Evolutionary conservation across 768 basidiomycete species (phyloP), one percentile per base, ranked within the genome.

Genomic region (Pleurotus djamor): DNA sequence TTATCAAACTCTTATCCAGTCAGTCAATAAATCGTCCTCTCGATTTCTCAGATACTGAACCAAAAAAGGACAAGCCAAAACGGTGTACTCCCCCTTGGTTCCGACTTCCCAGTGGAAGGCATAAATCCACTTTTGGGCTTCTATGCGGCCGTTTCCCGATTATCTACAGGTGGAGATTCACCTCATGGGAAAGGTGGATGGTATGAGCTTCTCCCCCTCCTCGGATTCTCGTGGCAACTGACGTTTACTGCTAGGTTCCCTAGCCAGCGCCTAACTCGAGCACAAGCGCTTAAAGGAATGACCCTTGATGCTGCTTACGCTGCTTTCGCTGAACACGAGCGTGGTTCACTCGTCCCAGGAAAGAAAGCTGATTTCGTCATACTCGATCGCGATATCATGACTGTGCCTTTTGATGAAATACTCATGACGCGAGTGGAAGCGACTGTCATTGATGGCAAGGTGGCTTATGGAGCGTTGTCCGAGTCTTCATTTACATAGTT

Each of bases 21-120:
- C 60, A 59, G 83, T 68, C n/a, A 34, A 35, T 5, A 21, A 49
- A 35, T 57, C 4, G 21, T 51, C 34, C 28, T 3, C 21, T 43
- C 37, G 35, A 32, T 17, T 4, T 7, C 51, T 54, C 44, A 48
- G 48, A 28, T 21, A 17, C n/a, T 35, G 47, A 38, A 41, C 0
- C 33, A n/a, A 38, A 88, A 84, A 60, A 70, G 71, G 3, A 88
- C 89, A 9, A 75, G 69, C 21, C 21, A 28, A 4, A 72, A 74
- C n/a, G 71, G 79, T 0, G 69, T 86, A 12, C 79, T 96, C 2
- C 87, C 94, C 0, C 79, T 98, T 1, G 96, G 96, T 2, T 93
- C 94, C 2, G 96, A 98, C 70, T 97, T 98, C 71, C 96, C 96
- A 0, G 87, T 98, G 3, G 96, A 98, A 71, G 83, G 85, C 8